Base-by-base conservation (phyloP, 768 basidiomycete species). In the Podaxis carcinomalis region DNA sequence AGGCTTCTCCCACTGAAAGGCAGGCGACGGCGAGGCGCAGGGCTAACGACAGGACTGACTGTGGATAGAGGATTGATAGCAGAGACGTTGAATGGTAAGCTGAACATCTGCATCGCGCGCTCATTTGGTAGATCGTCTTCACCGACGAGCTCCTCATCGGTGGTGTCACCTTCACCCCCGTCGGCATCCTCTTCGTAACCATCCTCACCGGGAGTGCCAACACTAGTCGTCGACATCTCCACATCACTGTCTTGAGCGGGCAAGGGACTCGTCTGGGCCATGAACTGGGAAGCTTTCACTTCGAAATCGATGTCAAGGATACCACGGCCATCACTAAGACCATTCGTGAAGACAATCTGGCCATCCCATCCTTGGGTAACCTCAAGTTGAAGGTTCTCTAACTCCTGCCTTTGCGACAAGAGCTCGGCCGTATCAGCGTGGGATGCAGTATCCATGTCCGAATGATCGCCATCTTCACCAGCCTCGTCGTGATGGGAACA, bases 91-190 rank as follows among this genome's bases (percentile, higher is more conserved):
- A 77, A 71, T 6, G 90, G 91, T 64, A 86, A 81, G 66, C 77
- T 83, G 77, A 91, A 89, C 49, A 89, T 77, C 62, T 78, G 76
- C 84, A 91, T 88, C 23, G 89, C 88, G 58, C 84, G 84, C n/a
- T 84, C 83, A 59, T 90, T 92, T 27, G 86, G 88, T 5, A 90
- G 76, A 58, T 87, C 85, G 62, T 85, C 82, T 7, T 84, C 81
- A 57, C 88, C 89, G n/a, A 92, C 86, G 54, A 92, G 84, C 63
- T 93, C 90, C 63, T 91, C 89, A 68, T 92, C 91, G 1, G 92
- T 92, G 3, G 90, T 90, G 64, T 92, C 88, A 1, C 90, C 89
- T 5, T 84, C 87, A 59, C 76, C 82, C 40, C 80, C 83, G 50
- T 76, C 79, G 27, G 71, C 77, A 57, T 81, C 81, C 60, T 83